These are phyloP conservation scores for Jackrogersella minutella DNA, from an alignment of 495 filamentous ascomycete species.

Conservation along the genomic window DNA sequence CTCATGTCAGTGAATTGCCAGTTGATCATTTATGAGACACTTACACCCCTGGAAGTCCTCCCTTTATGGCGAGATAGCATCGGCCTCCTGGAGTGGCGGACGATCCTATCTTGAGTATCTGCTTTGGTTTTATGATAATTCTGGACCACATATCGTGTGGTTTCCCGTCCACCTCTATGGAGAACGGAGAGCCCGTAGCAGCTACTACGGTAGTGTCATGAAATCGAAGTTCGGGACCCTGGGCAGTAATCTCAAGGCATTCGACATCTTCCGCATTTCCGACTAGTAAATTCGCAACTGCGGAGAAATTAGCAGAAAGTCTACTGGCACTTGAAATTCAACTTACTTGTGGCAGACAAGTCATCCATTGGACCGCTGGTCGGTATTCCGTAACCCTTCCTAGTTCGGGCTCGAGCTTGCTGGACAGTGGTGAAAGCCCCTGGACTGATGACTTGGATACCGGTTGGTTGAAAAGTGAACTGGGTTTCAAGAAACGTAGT, in stretches of 20 bases:
- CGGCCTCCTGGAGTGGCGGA: conserved; percentile 58
- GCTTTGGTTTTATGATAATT: conserved; percentile 57
- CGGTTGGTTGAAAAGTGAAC: conserved; percentile 59
- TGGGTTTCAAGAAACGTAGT: conserved; percentile 32
- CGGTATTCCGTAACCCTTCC: conserved; percentile 59
- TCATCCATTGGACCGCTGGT: conserved; percentile 66
- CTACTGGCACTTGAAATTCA: neutral
- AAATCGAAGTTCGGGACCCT: conserved; percentile 66
- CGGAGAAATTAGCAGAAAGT: conserved; percentile 32
- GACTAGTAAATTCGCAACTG: conserved; percentile 65
- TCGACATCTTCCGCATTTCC: conserved; percentile 62
- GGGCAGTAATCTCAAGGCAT: conserved; percentile 66
- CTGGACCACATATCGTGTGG: conserved; percentile 58
- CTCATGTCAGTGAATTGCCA: neutral
- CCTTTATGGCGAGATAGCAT: conserved; percentile 65
- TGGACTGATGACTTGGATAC: conserved; percentile 64
- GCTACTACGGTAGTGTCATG: conserved; percentile 57
- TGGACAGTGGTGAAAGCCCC: conserved; percentile 67
- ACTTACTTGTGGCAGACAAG: conserved; percentile 46
- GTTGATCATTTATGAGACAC: neutral
- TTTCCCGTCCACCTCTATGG: conserved; percentile 56
- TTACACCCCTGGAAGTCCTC: conserved; percentile 62
- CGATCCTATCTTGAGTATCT: conserved; percentile 64
- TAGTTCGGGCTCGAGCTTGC: conserved; percentile 65
- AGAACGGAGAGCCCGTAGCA: conserved; percentile 62